phyloP scores from a whole-genome alignment of 305 asterid genomes.

The Fraxinus latifolia region DNA sequence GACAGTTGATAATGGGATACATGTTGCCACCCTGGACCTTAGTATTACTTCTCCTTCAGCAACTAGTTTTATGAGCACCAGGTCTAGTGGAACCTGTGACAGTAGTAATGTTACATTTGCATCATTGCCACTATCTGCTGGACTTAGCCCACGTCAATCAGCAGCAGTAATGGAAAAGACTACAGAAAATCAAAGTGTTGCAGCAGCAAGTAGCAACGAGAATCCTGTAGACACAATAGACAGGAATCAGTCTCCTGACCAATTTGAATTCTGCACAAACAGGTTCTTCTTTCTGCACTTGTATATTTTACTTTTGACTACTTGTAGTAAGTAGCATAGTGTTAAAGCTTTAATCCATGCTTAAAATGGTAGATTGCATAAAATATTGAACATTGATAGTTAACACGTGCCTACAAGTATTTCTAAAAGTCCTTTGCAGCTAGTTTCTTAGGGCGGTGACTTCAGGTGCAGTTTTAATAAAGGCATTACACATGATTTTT shows the following conservation, averaged over 20 bases:
- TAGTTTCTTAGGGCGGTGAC: background rate
- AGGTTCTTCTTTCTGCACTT: conserved; percentile 45
- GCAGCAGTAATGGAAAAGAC: conserved; percentile 51
- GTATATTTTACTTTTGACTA: conserved; percentile 19
- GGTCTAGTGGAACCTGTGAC: conserved; percentile 73
- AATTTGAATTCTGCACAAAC: conserved; percentile 40
- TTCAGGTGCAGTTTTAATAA: conserved; percentile 9
- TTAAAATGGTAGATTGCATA: background rate
- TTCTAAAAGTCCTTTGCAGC: background rate
- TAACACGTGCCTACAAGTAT: background rate
- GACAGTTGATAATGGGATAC: conserved; percentile 46
- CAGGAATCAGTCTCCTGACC: conserved; percentile 33
- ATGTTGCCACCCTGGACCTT: conserved; percentile 45
- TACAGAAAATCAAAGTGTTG: conserved; percentile 45
- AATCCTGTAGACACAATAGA: conserved; percentile 35
- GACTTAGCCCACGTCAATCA: conserved; percentile 56
- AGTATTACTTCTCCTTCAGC: conserved; percentile 58
- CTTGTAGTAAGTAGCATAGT: conserved; percentile 20
- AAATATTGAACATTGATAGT: background rate
- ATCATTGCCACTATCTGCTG: conserved; percentile 60
- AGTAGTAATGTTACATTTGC: conserved; percentile 58
- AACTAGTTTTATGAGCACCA: conserved; percentile 71
- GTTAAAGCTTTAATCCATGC: background rate
- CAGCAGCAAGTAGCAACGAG: conserved; percentile 34
- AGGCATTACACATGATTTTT: background rate